Evolutionary conservation across 176 grass and related monocot genomes (phyloP), one percentile per base, ranked within the genome.

Genomic region (Melocanna baccifera): DNA sequence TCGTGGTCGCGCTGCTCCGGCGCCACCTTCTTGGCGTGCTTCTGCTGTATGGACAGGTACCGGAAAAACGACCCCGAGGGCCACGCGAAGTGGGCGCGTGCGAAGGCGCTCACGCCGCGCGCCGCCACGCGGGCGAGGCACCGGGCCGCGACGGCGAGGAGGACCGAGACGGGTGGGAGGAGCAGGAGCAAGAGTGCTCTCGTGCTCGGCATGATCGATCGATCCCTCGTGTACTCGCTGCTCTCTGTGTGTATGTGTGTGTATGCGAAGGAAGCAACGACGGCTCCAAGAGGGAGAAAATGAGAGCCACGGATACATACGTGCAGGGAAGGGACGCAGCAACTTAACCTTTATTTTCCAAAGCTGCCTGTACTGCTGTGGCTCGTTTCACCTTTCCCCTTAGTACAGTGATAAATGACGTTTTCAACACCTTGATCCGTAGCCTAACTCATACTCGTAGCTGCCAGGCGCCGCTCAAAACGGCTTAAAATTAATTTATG

Each of bases 11-110:
- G 73, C 83, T 80, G 75, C 64, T 45, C 62, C 64, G 45, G 51
- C 73, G 72, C 70, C n/a, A 12, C 70, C 26, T 29, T 42, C 8
- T 16, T 8, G 36, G 10, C 53, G 29, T 20, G 18, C 42, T 83
- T 45, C 34, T 30, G 9, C 30, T 22, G n/a, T 41, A 7, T 34
- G 43, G 40, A 19, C 9, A 28, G 23, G 26, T 18, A 41, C 88
- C 55, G 65, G 67, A 86, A 87, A 39, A 75, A 28, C 83, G 87
- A 78, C 7, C 11, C 53, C 63, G 34, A 48, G 2, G 78, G 88
- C 68, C 91, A 87, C 25, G 81, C 46, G 30, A 86, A 86, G 62
- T 88, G 47, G 12, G 86, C 52, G 16, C 86, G 34, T 36, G 34
- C 34, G 34, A 36, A 36, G 34, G 34, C 34, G 34, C 34, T 36